Base-by-base conservation (phyloP, 805 yeast species). In the Nakazawaea ishiwadae region DNA sequence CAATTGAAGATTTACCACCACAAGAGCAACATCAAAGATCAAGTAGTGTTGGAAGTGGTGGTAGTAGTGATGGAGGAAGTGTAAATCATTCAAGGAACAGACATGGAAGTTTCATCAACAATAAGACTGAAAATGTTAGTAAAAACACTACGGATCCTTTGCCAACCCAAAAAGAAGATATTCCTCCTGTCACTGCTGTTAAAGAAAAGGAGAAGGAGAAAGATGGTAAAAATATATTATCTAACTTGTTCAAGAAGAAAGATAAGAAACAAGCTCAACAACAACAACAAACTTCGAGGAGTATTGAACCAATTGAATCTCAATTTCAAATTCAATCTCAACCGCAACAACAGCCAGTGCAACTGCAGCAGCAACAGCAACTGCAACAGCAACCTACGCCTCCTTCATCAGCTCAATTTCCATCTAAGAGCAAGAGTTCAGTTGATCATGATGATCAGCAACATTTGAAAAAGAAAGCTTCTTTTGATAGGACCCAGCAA, bases 191-290 rank as follows among this genome's bases (percentile, higher is more conserved):
- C n/a, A n/a, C n/a, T n/a, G n/a, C n/a, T 16, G 7, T 18, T 32
- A 30, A 17, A 16, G 37, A 23, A n/a, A 39, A 35, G 19, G 44
- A 44, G 34, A 34, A 32, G 17, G 39, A 40, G 17, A 41, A 40
- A 26, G 47, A 41, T 8, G 18, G 24, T n/a, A 48, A 46, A 32
- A 49, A 40, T 11, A 20, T 47, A 7, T 44, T 58, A 7, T 48
- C 59, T 6, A 55, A 44, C 23, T 56, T 58, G 23, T 58, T 58
- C 55, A 56, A 39, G 19, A 46, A 37, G 44, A 37, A 35, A 23
- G 56, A 37, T 51, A 56, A 35, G 55, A 54, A 32, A 49, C 49
- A 31, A n/a, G 7, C 26, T 23, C 29, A 41, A 29, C 12, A 50
- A 50, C 3, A 32, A 45, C 14, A 14, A 20, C 14, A 16, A 17